Conservation (phyloP, 2,329 filamentous ascomycete species). For the Zasmidium cellare region DNA sequence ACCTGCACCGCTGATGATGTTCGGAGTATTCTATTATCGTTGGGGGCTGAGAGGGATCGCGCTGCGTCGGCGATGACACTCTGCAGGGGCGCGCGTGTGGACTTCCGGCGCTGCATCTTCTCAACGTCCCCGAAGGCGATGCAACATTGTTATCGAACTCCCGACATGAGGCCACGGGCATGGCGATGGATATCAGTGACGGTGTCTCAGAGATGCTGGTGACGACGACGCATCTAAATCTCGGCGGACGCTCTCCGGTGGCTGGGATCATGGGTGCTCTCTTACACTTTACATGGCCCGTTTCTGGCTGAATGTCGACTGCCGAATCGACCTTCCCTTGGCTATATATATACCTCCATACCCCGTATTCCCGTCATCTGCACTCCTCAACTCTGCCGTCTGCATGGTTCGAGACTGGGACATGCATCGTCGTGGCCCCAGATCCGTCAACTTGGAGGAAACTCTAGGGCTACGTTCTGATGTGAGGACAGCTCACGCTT, state of each 20-base stretch:
- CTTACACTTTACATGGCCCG: background rate
- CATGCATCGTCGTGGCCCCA: too few relatives aligned
- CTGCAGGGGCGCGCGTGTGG: background rate
- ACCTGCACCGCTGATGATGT: background rate
- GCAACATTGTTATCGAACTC: background rate
- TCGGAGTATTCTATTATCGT: too few relatives aligned
- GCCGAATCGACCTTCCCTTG: background rate
- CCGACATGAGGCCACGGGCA: background rate
- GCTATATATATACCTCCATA: background rate
- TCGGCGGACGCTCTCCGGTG: too few relatives aligned
- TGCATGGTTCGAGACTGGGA: too few relatives aligned
- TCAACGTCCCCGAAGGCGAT: background rate
- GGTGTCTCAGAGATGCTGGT: background rate
- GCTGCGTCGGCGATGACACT: background rate
- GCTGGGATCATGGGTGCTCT: background rate
- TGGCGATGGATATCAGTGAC: background rate
- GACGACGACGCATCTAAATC: too few relatives aligned
- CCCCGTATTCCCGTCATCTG: background rate
- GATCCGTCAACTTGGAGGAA: too few relatives aligned
- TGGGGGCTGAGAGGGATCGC: background rate
- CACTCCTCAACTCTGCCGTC: background rate
- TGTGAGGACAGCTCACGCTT: too few relatives aligned
- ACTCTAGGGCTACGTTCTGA: too few relatives aligned
- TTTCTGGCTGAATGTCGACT: background rate
- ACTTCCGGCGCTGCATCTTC: background rate